Base-by-base conservation (phyloP, 2,329 filamentous ascomycete species). In the Alternaria incomplexa region DNA sequence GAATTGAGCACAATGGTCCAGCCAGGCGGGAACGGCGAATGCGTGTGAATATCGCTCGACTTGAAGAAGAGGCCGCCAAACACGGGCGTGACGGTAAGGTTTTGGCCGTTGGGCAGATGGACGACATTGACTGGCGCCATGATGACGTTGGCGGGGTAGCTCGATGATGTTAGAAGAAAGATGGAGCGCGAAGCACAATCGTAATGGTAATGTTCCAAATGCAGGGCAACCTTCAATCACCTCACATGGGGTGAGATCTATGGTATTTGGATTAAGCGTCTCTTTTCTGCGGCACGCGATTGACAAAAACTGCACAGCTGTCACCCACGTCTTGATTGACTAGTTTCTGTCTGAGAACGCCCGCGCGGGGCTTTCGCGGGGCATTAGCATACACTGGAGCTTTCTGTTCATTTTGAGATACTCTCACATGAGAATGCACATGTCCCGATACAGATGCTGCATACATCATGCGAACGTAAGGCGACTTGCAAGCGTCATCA, bases 41-140 rank as follows among this genome's bases (percentile, higher is more conserved):
- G 73, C 15, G 91, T 88, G 25, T 85, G 83, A 73, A 92, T 83
- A 65, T 96, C 91, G 76, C 93, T 91, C 61, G 90, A 88, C 79
- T 94, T 96, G 88, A 97, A 97, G 73, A 90, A 92, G 59, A 96
- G 86, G 30, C 95, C 95, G n/a, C 92, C 93, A 78, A 97, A 97
- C 25, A 97, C 93, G 1, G 93, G 92, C 13, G 89, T 89, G 30
- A 97, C 91, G 4, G 90, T 91, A 75, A 96, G 87, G 67, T 86
- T 90, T 81, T 96, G 93, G 74, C 94, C 95, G 81, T 97, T 96
- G 51, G 95, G 95, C 70, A 98, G 85, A 79, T 91, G 87, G 63
- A 94, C 84, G 50, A 87, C 75, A 26, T 81, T 79, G 48, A 68
- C 68, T 52, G 80, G 81, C 22, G 81, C 75, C 79, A 84, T 84